Percentiles rank a stretch among this genome's conserved stretches.
These are phyloP conservation scores for Nissolia schottii DNA, from an alignment of 306 rosid genomes.

Conservation along the genomic window DNA sequence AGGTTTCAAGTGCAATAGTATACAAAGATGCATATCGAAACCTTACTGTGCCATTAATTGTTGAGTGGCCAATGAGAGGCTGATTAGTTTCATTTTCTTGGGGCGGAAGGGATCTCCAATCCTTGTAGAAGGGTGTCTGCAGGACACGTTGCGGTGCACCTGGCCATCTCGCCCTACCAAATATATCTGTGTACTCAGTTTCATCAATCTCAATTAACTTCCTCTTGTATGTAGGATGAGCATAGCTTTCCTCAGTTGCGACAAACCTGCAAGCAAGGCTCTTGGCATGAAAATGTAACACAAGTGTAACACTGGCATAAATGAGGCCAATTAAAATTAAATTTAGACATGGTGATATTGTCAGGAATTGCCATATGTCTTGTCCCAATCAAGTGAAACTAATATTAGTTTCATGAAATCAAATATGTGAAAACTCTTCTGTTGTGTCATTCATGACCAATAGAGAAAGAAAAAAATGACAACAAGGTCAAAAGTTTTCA, in stretches of 20 bases:
- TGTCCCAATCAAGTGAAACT: background rate
- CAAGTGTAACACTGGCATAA: background rate
- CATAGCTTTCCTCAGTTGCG: slow-evolving; percentile 84
- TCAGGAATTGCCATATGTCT: background rate
- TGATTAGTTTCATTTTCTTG: slow-evolving; percentile 58
- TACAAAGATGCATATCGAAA: background rate
- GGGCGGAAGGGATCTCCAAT: slow-evolving; percentile 60
- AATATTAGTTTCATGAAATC: background rate
- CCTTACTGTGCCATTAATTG: slow-evolving; percentile 66
- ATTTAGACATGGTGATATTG: background rate
- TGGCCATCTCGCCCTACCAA: slow-evolving; percentile 87
- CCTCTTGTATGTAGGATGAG: slow-evolving; percentile 76
- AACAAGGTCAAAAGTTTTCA: background rate
- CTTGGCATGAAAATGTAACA: background rate
- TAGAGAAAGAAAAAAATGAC: background rate
- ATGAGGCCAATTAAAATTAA: background rate
- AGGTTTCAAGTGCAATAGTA: background rate
- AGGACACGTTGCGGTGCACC: slow-evolving; percentile 77
- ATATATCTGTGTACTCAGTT: slow-evolving; percentile 64
- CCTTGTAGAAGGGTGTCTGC: slow-evolving; percentile 61
- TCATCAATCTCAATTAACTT: slow-evolving; percentile 56
- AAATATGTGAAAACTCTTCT: background rate
- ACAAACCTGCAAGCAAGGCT: slow-evolving; percentile 51
- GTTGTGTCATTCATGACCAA: background rate
- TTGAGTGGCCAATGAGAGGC: slow-evolving; percentile 65